These are phyloP conservation scores for Solanum chiquidenum DNA, from an alignment of 257 asterid species.

Conservation along the genomic window DNA sequence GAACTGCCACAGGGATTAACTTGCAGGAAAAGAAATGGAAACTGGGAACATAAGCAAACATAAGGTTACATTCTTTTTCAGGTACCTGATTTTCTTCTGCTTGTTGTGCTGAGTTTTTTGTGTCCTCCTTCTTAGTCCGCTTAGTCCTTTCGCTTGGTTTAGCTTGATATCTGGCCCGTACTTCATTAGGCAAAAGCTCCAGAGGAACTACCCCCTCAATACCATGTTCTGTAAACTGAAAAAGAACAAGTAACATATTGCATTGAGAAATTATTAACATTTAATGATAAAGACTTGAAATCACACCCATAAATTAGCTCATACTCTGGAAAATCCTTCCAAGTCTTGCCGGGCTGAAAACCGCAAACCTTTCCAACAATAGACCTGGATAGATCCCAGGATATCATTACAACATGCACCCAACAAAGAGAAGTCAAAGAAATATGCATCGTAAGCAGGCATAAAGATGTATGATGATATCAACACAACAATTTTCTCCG, in stretches of 20 bases:
- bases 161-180: constrained; percentile 74
- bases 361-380: constrained; percentile 98
- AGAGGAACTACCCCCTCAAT: constrained; percentile 95
- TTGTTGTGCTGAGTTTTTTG: constrained; percentile 45
- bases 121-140: constrained; percentile 84
- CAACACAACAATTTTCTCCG: not conserved
- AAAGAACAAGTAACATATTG: not conserved
- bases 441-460: not conserved
- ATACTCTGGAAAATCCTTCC: constrained; percentile 91
- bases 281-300: not conserved
- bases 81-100: constrained; percentile 75
- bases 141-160: constrained; percentile 71
- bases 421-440: not conserved
- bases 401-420: not conserved
- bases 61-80: not conserved
- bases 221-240: constrained; percentile 92
- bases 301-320: constrained; percentile 8
- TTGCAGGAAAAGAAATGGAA: not conserved
- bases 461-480: not conserved
- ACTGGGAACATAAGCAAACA: not conserved
- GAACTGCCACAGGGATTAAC: not conserved
- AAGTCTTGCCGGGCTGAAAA: constrained; percentile 96
- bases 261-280: not conserved
- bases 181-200: constrained; percentile 71
- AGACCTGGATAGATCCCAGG: constrained; percentile 44